phyloP scores from a whole-genome alignment of 2,329 filamentous ascomycete species.

The Diaporthe sp. region DNA sequence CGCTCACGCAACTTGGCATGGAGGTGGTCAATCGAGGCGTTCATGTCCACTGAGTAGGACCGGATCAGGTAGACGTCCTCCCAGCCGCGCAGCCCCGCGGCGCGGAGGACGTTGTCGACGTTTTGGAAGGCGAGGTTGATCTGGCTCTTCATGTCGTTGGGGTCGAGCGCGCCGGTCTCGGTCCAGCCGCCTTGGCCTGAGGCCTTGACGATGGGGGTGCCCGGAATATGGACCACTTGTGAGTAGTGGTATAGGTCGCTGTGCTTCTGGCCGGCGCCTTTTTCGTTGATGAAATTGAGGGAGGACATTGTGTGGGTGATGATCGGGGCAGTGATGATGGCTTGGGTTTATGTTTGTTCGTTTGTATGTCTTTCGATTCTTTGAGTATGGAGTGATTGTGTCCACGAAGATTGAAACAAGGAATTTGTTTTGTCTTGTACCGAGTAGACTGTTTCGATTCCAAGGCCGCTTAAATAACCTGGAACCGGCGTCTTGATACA shows the following conservation, averaged over 20 bases:
- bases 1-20: neutral
- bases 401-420: neutral
- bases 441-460: too few relatives aligned
- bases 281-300: neutral
- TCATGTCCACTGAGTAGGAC: neutral
- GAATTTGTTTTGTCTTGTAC: neutral
- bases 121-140: neutral
- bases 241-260: neutral
- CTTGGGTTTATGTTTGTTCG: too few relatives aligned
- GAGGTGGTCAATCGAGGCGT: neutral
- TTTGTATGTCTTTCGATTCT: neutral
- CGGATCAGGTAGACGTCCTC: conserved; percentile 5
- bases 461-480: neutral
- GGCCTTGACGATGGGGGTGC: neutral
- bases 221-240: neutral
- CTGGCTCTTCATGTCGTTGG: neutral
- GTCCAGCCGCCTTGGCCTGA: conserved; percentile 3
- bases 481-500: neutral
- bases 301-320: neutral
- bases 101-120: neutral
- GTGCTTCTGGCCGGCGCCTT: neutral
- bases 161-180: neutral
- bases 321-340: neutral
- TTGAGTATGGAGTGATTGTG: neutral
- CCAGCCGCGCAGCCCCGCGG: conserved; percentile 2